Base-by-base conservation (phyloP, 495 filamentous ascomycete genomes). In the Daldinia loculata region DNA sequence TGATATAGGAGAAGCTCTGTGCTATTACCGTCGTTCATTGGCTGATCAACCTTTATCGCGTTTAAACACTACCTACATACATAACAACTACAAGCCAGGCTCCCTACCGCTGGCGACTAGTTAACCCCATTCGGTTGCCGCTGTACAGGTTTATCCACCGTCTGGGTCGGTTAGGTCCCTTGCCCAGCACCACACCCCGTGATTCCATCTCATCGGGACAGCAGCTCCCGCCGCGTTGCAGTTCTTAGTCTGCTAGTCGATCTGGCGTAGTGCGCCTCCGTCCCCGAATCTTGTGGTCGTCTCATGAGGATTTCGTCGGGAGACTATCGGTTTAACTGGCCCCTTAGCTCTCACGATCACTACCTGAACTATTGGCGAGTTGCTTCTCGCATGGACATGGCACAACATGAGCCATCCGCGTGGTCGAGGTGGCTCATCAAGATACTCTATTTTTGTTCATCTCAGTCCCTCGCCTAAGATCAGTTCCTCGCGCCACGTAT, bases 401-500 rank as follows among this genome's bases (percentile, higher is more conserved):
- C 63, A 67, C 63, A 48, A 34, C 58, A 65, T 57, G 50, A 72
- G 34, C 65, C 61, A 30, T 50, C 48, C 56, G 43, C 56, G 57
- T 53, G 30, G 55, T 34, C 51, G 50, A 61, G 24, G 32, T 62
- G 51, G 50, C 52, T 61, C 32, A 45, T 60, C 24, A 50, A 60
- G 34, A 51, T 57, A 39, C 24, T 61, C 65, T 68, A 72, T 72
- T 68, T 69, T 72, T 59, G 19, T 65, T 65, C 56, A 27, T 19
- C 29, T 62, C 38, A 48, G 41, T 52, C 62, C 55, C 17, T 65
- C 56, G 56, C 36, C 50, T 51, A 48, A 65, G 50, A 34, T 61
- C 50, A 34, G n/a, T 19, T 19, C 32, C 52, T 73, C 61, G 62
- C 61, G 70, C 70, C 70, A 73, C 70, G 70, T 73, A 73, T 69